Conservation (phyloP, 1,139 yeast genomes). For the Candida smagusa region DNA sequence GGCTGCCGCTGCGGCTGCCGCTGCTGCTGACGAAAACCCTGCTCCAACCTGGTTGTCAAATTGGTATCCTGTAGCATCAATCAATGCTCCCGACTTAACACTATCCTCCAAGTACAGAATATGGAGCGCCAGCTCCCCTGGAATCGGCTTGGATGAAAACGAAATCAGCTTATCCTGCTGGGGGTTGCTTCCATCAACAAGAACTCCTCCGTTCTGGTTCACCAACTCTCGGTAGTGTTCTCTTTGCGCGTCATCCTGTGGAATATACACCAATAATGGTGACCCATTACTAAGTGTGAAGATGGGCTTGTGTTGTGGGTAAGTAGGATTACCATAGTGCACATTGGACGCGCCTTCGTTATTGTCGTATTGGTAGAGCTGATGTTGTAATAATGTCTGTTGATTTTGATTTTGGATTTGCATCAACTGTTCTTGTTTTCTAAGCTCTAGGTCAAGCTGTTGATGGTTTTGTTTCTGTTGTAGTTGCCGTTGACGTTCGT, state of each 20-base stretch:
- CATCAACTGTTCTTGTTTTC: constrained; percentile 7
- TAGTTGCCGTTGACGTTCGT: constrained; percentile 7
- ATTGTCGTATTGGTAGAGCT: constrained; percentile 1
- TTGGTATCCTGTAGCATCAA: constrained; percentile 6
- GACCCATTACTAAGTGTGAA: constrained; percentile 11
- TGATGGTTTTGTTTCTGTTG: constrained; percentile 7
- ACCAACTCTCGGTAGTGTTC: constrained; percentile 21
- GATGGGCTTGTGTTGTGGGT: constrained; percentile 1
- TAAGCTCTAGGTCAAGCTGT: constrained; percentile 6
- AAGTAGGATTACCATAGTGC: not conserved
- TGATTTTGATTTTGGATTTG: constrained; percentile 4
- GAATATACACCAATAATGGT: constrained; percentile 23
- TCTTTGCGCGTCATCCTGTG: constrained; percentile 20
- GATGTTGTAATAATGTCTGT: constrained; percentile 2
- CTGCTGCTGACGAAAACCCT: not conserved
- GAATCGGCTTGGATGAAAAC: constrained; percentile 10
- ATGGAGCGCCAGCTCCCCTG: constrained; percentile 9
- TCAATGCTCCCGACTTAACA: constrained; percentile 9
- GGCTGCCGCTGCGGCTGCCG: not conserved
- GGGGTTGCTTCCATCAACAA: constrained; percentile 14
- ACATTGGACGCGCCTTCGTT: not conserved
- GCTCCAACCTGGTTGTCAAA: constrained; percentile 1
- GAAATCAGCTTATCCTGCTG: constrained; percentile 8
- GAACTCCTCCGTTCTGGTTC: constrained; percentile 32
- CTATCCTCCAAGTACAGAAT: constrained; percentile 13